These are phyloP conservation scores for Rhodotorula sp. DNA, from an alignment of 1,284 basidiomycete species.

Conservation along the genomic window DNA sequence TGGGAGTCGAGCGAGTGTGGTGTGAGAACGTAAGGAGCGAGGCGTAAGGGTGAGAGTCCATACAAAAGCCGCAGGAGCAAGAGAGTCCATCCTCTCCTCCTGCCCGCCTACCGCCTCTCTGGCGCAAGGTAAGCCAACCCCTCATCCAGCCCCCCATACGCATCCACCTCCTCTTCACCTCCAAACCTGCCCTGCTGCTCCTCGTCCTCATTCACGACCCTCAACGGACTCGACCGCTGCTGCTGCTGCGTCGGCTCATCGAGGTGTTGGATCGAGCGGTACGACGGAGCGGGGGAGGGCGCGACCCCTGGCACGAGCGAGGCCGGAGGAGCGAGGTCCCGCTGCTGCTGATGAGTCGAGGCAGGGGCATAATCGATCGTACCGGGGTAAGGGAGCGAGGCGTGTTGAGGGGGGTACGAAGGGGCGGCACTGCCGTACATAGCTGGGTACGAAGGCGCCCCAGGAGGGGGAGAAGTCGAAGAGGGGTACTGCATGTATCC, in stretches of 20 bases:
- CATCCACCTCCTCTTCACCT: slow-evolving; percentile 2
- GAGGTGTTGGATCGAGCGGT: slow-evolving; percentile 16
- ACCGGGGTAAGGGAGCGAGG: too few relatives aligned
- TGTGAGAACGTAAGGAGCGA: not conserved
- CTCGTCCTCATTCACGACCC: slow-evolving; percentile 17
- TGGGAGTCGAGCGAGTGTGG: too few relatives aligned
- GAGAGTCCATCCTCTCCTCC: not conserved
- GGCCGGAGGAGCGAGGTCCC: not conserved
- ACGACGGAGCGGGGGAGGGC: slow-evolving; percentile 1
- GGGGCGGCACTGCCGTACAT: too few relatives aligned
- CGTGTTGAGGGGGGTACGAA: too few relatives aligned
- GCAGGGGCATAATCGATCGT: not conserved
- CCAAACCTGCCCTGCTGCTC: not conserved
- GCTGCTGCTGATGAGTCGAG: not conserved
- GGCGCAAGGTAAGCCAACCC: not conserved
- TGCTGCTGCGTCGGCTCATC: not conserved
- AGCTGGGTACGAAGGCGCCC: too few relatives aligned
- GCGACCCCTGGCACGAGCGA: not conserved
- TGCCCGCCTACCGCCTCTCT: not conserved
- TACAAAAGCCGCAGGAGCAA: not conserved
- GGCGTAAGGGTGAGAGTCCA: not conserved
- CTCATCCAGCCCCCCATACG: slow-evolving; percentile 24
- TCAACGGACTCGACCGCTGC: not conserved
- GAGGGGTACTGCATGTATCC: slow-evolving; percentile 7
- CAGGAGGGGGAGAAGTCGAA: too few relatives aligned